Evolutionary conservation across 164 flowering plant species (phyloP), one percentile per base, ranked within the genome.

Genomic region (Houttuynia cordata): DNA sequence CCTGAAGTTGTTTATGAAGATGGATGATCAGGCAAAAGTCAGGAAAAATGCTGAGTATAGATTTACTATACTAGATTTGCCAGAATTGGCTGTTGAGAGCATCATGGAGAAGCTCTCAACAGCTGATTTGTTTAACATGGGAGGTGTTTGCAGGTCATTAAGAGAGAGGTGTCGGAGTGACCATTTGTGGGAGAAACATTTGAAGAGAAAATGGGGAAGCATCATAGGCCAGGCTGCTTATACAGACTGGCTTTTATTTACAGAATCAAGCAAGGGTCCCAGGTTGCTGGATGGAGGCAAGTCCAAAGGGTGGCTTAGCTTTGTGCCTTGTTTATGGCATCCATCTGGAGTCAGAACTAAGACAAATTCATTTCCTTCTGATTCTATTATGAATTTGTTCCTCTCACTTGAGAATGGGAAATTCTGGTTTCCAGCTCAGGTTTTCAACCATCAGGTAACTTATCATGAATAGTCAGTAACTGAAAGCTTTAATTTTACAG

Each of bases 401-500:
- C 73, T 79, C 1, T 70, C 89, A 56, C 85, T 92, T 49, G 89
- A 92, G 53, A 81, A 69, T 63, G 96, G 98, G 67, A 80, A 77
- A 64, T 80, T 85, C 64, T 88, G 85, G 91, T 92, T 92, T 73
- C 89, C 95, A 2, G 93, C 91, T 68, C 98, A 92, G 76, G 96
- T 89, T 57, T 83, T 77, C 58, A 89, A 89, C 69, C 84, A 97
- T 3, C 94, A 89, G 98, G 98, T 93, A 82, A 24, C 19, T 23
- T 6, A 54, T 24, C 9, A 19, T n/a, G n/a, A n/a, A 0, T n/a
- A n/a, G 1, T 24, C 10, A 45, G n/a, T 23, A 18, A 12, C 1
- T 52, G 7, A 21, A 6, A 9, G 8, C 10, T n/a, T n/a, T 52
- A 9, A 19, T n/a, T 52, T n/a, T n/a, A 6, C 37, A 30, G 37